Evolutionary conservation across 2,329 filamentous ascomycete species (phyloP).

Genomic region (Penicillium sp.): DNA sequence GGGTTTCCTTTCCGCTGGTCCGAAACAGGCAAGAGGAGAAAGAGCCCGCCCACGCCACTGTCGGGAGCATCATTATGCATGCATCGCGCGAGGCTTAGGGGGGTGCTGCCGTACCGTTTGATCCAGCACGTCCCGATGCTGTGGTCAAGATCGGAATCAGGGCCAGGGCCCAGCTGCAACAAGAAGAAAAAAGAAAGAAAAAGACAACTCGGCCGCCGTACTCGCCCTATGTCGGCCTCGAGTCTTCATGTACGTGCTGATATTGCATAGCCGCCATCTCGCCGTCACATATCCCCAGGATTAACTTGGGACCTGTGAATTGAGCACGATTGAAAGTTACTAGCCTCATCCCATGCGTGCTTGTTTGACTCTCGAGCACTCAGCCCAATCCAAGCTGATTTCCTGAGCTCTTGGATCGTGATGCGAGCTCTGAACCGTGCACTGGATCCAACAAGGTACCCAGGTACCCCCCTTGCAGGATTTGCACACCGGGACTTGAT

Average conservation of each 20-base stretch:
- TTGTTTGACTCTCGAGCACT: not conserved
- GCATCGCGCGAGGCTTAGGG: constrained; percentile 16
- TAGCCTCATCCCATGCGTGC: not conserved
- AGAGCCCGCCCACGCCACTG: not conserved
- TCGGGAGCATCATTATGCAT: not conserved
- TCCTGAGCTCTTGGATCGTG: not conserved
- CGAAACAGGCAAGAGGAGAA: not conserved
- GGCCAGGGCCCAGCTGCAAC: constrained; percentile 1
- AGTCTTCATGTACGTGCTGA: constrained; percentile 26
- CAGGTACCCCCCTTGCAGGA: constrained; percentile 27
- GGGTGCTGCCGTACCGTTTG: constrained; percentile 9
- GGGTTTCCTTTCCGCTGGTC: not conserved
- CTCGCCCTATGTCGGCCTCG: constrained; percentile 3
- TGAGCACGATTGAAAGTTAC: not conserved
- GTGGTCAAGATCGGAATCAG: constrained; percentile 30
- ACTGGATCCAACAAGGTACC: constrained; percentile 15
- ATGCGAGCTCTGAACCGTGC: constrained; percentile 22
- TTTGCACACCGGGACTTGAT: constrained; percentile 15
- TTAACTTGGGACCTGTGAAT: not conserved
- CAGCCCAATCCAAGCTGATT: too few species aligned
- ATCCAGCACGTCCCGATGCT: constrained; percentile 24
- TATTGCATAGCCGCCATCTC: constrained; percentile 26
- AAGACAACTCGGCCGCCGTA: not conserved
- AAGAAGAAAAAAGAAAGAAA: constrained; percentile 12
- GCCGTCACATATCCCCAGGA: constrained; percentile 23